A percentile compares a stretch with the other conserved stretches of the same genome.
phyloP scores from a whole-genome alignment of 352 stramenopile genomes.

The Globisporangium emineosum region DNA sequence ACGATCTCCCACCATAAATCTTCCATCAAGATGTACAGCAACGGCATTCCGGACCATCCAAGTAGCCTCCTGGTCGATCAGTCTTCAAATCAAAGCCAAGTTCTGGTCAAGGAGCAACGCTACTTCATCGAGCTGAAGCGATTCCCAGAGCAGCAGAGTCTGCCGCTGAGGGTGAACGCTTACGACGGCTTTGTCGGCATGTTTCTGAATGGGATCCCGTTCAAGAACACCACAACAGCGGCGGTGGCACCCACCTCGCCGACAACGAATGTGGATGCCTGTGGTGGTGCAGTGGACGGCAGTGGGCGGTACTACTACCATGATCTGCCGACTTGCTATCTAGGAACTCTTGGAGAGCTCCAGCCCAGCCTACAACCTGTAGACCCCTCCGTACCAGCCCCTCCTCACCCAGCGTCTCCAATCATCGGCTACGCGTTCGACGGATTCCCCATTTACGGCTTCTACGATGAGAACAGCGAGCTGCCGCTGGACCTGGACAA shows the following conservation, averaged over 20 bases:
- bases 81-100: background rate
- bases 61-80: constrained; percentile 12
- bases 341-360: constrained; percentile 17
- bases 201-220: constrained; percentile 62
- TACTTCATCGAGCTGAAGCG: constrained; percentile 63
- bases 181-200: constrained; percentile 38
- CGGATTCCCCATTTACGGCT: constrained; percentile 53
- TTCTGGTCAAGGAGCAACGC: constrained; percentile 25
- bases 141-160: constrained; percentile 36
- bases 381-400: background rate
- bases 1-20: constrained; percentile 37
- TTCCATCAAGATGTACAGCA: constrained; percentile 55
- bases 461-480: constrained; percentile 41
- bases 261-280: constrained; percentile 26
- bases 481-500: constrained; percentile 44
- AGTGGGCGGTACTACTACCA: constrained; percentile 52
- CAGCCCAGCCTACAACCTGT: background rate
- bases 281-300: constrained; percentile 46
- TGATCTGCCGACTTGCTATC: constrained; percentile 36
- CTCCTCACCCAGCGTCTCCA: constrained; percentile 19
- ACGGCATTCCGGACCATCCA: constrained; percentile 50
- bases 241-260: background rate
- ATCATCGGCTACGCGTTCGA: constrained; percentile 62
- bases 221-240: constrained; percentile 25
- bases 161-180: constrained; percentile 21